Evolutionary conservation across 352 stramenopile genomes (phyloP).

Genomic region (Pythium apleroticum): DNA sequence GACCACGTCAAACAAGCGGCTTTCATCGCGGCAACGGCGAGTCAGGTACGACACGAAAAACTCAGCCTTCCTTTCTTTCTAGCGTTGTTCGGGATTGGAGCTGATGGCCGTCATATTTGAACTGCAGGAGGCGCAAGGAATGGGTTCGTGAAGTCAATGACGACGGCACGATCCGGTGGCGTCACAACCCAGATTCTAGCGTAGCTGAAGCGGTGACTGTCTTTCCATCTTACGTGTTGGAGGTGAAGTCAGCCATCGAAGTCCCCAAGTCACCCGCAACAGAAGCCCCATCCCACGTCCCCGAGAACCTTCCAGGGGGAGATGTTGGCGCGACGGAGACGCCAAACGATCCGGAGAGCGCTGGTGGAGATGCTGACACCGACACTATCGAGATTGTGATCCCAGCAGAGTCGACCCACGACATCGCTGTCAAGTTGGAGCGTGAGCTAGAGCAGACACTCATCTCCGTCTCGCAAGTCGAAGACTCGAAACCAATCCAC

Average conservation of each 20-base stretch:
- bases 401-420: slow-evolving; percentile 10
- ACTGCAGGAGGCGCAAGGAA: slow-evolving; percentile 17
- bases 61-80: no score
- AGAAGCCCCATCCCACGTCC: neutral
- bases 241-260: neutral
- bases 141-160: slow-evolving; percentile 14
- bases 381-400: slow-evolving; percentile 21
- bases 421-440: slow-evolving; percentile 15
- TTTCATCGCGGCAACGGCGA: slow-evolving; percentile 20
- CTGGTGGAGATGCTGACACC: neutral
- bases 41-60: no score
- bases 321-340: neutral
- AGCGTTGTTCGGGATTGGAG: no score
- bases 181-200: neutral
- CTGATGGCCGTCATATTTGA: neutral
- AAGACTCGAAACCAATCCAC: slow-evolving; percentile 7
- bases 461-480: neutral
- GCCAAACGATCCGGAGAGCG: neutral
- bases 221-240: slow-evolving; percentile 15
- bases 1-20: neutral
- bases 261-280: neutral
- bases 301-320: neutral
- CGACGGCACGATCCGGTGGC: slow-evolving; percentile 16
- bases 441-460: slow-evolving; percentile 5
- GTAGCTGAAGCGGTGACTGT: neutral